Conservation (phyloP, 495 filamentous ascomycete genomes). For the Umbilicaria muhlenbergii region DNA sequence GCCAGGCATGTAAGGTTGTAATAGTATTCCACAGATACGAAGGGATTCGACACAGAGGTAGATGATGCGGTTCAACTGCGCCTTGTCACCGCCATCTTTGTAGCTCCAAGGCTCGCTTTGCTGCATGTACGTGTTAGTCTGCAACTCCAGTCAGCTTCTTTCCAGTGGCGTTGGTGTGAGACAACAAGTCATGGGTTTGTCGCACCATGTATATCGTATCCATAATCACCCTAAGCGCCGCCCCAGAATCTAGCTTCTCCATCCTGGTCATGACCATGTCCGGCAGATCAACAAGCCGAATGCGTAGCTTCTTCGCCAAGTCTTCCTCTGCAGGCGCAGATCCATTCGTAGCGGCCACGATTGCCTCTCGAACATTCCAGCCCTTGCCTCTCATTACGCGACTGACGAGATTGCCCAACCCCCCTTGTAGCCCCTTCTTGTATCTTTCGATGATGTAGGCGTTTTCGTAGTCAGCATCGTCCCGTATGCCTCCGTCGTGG, state of each 20-base stretch:
- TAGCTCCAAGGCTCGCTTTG: constrained; percentile 40
- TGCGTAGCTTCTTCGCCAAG: constrained; percentile 13
- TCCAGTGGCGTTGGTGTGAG: neutral
- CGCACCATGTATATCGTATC: constrained; percentile 37
- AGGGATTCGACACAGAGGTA: constrained; percentile 64
- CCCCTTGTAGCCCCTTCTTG: constrained; percentile 55
- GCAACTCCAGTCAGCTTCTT: constrained; percentile 4
- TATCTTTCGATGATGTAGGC: constrained; percentile 57
- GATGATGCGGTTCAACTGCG: constrained; percentile 35
- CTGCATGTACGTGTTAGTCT: constrained; percentile 63
- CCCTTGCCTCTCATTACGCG: constrained; percentile 51
- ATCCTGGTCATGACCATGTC: constrained; percentile 36
- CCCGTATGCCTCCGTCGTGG: constrained; percentile 52
- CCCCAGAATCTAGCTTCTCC: constrained; percentile 45
- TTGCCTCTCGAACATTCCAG: constrained; percentile 36
- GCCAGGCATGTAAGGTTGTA: constrained; percentile 84
- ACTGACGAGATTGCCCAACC: constrained; percentile 62
- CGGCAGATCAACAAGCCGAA: constrained; percentile 21
- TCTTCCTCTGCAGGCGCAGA: too few relatives aligned
- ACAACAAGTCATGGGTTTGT: constrained; percentile 15
- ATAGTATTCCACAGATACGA: constrained; percentile 63
- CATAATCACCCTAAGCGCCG: constrained; percentile 53
- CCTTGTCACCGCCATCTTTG: constrained; percentile 13
- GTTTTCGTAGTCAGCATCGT: constrained; percentile 80
- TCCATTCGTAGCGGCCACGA: too few relatives aligned